These are phyloP conservation scores for Diaporthe sp. DNA, from an alignment of 2,329 filamentous ascomycete species.

Conservation along the genomic window DNA sequence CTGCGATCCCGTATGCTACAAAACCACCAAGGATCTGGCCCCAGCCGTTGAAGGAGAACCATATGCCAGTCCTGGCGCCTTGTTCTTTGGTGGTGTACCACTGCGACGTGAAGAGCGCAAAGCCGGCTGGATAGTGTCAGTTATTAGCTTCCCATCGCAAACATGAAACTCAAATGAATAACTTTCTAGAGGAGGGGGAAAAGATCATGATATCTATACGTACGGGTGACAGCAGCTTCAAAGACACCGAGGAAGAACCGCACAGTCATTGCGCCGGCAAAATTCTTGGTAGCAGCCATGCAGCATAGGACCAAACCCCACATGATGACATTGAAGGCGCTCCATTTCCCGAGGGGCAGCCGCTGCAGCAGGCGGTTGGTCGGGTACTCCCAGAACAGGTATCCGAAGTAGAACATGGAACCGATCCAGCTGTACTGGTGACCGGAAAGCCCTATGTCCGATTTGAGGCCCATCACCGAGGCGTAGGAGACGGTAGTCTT, in stretches of 20 bases:
- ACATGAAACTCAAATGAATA: too few relatives aligned
- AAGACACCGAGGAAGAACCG: constrained; percentile 78
- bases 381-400: constrained; percentile 72
- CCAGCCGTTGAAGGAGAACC: constrained; percentile 70
- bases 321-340: constrained; percentile 71
- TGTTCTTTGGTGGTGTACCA: constrained; percentile 82
- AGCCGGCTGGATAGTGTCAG: constrained; percentile 61
- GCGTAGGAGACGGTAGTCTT: constrained; percentile 61
- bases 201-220: not conserved
- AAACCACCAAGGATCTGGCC: constrained; percentile 55
- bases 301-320: constrained; percentile 71
- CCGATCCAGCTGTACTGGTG: constrained; percentile 70
- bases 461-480: constrained; percentile 65
- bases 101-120: constrained; percentile 75
- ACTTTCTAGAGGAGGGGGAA: not conserved
- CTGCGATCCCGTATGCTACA: constrained; percentile 56
- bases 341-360: constrained; percentile 76
- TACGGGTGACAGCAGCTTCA: constrained; percentile 72
- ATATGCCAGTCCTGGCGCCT: constrained; percentile 71
- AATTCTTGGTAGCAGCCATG: constrained; percentile 73
- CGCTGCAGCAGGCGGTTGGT: constrained; percentile 74
- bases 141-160: not conserved
- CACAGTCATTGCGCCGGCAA: constrained; percentile 71
- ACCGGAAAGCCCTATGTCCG: constrained; percentile 70
- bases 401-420: constrained; percentile 56